These are phyloP conservation scores for Naganishia onofrii DNA, from an alignment of 768 basidiomycete genomes.

Conservation along the genomic window DNA sequence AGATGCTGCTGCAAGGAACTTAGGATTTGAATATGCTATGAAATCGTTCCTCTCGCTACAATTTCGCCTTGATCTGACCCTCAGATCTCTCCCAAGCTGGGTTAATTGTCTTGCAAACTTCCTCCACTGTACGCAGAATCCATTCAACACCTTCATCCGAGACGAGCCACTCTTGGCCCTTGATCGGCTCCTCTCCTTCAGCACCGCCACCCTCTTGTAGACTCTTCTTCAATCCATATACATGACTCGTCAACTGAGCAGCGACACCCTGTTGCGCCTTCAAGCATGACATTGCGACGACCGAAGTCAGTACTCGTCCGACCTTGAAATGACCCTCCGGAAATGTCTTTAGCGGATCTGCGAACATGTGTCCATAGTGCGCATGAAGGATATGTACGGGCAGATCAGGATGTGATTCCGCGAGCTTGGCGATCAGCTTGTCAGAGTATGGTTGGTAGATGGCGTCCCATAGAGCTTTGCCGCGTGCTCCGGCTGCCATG, in stretches of 20 bases:
- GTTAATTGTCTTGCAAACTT: conserved; percentile 68
- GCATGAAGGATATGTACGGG: conserved; percentile 58
- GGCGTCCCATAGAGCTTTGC: conserved; percentile 72
- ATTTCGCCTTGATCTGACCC: conserved; percentile 56
- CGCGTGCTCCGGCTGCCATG: conserved; percentile 66
- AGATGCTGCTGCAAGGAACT: no score
- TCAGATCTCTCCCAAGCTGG: conserved; percentile 36
- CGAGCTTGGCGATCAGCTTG: conserved; percentile 84
- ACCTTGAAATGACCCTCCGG: conserved; percentile 49
- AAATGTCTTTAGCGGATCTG: conserved; percentile 43
- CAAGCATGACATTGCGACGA: conserved; percentile 79
- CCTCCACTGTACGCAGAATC: conserved; percentile 79
- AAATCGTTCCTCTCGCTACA: conserved; percentile 52
- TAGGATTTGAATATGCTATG: background rate
- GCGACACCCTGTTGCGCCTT: conserved; percentile 80
- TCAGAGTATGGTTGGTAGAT: conserved; percentile 86
- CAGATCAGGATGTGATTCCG: conserved; percentile 87
- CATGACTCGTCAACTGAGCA: conserved; percentile 82
- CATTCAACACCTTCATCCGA: conserved; percentile 85
- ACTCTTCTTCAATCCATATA: conserved; percentile 87
- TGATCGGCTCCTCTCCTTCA: conserved; percentile 58
- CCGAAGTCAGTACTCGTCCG: conserved; percentile 76
- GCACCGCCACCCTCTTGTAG: conserved; percentile 58
- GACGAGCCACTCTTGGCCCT: conserved; percentile 65
- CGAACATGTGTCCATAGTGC: conserved; percentile 53